Evolutionary conservation across 768 basidiomycete species (phyloP).

Genomic region (Hericium rajendrae): DNA sequence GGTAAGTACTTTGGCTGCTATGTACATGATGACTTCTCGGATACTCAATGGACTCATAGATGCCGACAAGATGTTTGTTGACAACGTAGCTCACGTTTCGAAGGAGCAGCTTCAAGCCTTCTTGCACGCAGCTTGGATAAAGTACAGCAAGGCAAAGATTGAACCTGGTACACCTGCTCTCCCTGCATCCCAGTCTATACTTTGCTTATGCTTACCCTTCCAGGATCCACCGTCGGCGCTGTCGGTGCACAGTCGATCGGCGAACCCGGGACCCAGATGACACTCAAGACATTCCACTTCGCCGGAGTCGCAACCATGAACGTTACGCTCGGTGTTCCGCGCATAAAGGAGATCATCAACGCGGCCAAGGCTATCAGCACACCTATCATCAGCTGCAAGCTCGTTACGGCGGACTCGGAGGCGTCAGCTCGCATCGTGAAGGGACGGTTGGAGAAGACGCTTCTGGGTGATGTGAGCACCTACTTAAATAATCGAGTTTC

Average conservation of each 20-base stretch:
- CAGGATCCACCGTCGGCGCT: slow-evolving; percentile 95
- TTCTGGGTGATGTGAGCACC: slow-evolving; percentile 75
- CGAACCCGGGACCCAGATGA: slow-evolving; percentile 99
- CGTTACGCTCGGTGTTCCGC: slow-evolving; percentile 96
- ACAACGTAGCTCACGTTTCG: slow-evolving; percentile 87
- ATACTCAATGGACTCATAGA: slow-evolving; percentile 24
- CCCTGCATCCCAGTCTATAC: background rate
- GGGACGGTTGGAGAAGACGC: slow-evolving; percentile 89
- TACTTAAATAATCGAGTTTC: background rate
- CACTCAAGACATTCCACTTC: slow-evolving; percentile 98
- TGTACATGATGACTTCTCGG: background rate
- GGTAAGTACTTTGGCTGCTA: slow-evolving; percentile 31
- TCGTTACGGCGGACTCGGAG: slow-evolving; percentile 78
- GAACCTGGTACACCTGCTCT: slow-evolving; percentile 61
- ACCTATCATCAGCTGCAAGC: slow-evolving; percentile 94
- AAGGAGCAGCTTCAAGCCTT: slow-evolving; percentile 69
- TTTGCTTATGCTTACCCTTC: background rate
- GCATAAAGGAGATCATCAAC: slow-evolving; percentile 99
- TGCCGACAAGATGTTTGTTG: slow-evolving; percentile 65
- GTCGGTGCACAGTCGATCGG: slow-evolving; percentile 99
- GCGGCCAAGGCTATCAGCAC: slow-evolving; percentile 94
- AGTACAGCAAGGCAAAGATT: slow-evolving; percentile 91
- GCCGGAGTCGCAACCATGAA: slow-evolving; percentile 99
- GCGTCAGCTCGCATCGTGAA: slow-evolving; percentile 97
- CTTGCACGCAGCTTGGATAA: slow-evolving; percentile 77